Base-by-base conservation (phyloP, 805 yeast genomes). In the Candida jianshihensis region DNA sequence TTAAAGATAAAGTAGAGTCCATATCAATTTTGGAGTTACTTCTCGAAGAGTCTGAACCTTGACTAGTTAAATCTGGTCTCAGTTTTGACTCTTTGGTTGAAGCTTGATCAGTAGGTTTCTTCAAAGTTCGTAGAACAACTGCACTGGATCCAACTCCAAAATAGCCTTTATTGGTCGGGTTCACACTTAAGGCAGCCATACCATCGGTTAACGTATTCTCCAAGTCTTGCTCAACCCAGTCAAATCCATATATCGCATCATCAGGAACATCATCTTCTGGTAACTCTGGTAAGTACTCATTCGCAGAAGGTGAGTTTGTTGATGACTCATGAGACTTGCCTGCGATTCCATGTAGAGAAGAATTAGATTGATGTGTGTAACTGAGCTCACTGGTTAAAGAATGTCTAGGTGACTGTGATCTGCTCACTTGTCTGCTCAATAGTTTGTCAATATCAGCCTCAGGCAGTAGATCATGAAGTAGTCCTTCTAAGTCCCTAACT, bases 91-190 rank as follows among this genome's bases (percentile, higher is more conserved):
- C n/a, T n/a, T n/a, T n/a, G n/a, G n/a, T n/a, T n/a, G 18, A 26
- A 4, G 41, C 42, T 16, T 47, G 45, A 15, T 58, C 60, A 11
- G 51, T 42, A 11, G 61, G 60, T 26, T 64, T 53, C 26, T 66
- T 63, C 29, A 74, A 46, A 10, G 72, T 69, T 45, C 77, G 62
- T 30, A 80, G 54, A 15, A 75, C 59, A 7, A 74, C 73, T 2
- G 80, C 70, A 40, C 75, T 66, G 4, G 87, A 77, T 8, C 78
- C 81, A 11, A 71, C 69, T 2, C 88, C 88, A 44, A 74, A 73
- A 50, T 75, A 79, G 1, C 87, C 86, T 20, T 71, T 70, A 19
- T 77, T 72, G 33, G 73, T 68, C 6, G 67, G 68, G 38, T 65
- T 61, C 13, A 64, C 57, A 29, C 75, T 68, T 18, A 75, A 48